phyloP scores from a whole-genome alignment of 2,329 filamentous ascomycete genomes.

The Didymella pinodella region DNA sequence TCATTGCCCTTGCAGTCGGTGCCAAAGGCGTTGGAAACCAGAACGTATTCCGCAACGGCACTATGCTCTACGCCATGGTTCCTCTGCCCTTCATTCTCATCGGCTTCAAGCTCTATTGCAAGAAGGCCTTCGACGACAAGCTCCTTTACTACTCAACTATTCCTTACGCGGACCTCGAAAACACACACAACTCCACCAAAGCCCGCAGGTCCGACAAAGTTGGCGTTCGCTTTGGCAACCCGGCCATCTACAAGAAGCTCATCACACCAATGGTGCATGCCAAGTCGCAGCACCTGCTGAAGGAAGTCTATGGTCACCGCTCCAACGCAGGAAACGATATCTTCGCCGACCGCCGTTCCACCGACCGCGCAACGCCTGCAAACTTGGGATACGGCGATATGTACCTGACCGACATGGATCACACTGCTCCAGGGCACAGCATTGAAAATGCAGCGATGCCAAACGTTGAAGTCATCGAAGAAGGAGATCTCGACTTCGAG shows the following conservation, averaged over 20 bases:
- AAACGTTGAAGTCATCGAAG: conserved; percentile 87
- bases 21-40: conserved; percentile 65
- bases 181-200: conserved; percentile 53
- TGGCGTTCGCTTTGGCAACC: conserved; percentile 83
- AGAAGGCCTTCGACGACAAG: conserved; percentile 75
- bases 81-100: conserved; percentile 81
- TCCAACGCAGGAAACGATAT: conserved; percentile 63
- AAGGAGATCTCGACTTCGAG: conserved; percentile 84
- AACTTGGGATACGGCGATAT: conserved; percentile 79
- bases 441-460: conserved; percentile 28
- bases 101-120: conserved; percentile 86
- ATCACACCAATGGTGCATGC: conserved; percentile 84
- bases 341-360: conserved; percentile 40
- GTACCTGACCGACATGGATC: conserved; percentile 77
- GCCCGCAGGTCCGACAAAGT: conserved; percentile 65
- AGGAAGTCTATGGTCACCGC: conserved; percentile 82
- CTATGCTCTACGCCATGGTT: conserved; percentile 72
- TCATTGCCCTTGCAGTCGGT: conserved; percentile 80
- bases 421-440: conserved; percentile 61
- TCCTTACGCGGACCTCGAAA: conserved; percentile 58
- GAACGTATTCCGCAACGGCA: conserved; percentile 38
- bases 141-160: conserved; percentile 79
- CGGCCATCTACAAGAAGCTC: conserved; percentile 76
- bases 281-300: conserved; percentile 84
- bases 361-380: conserved; percentile 53